Conservation (phyloP, 2,329 filamentous ascomycete species). For the Cercospora zeae-maydis region DNA sequence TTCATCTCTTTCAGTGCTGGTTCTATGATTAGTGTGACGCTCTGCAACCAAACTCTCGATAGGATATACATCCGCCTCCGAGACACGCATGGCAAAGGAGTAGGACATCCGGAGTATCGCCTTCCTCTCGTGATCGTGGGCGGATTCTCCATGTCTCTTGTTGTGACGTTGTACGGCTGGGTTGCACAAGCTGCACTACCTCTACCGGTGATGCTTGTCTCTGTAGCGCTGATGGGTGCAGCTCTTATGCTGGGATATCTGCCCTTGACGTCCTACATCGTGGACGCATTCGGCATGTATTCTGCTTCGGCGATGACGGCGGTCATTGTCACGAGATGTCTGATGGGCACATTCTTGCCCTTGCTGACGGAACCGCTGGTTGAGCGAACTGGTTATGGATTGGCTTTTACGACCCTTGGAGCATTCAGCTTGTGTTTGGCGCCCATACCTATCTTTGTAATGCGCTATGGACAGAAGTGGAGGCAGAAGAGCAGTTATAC, state of each 20-base stretch:
- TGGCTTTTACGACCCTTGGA: constrained; percentile 35
- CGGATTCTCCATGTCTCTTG: constrained; percentile 50
- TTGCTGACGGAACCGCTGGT: constrained; percentile 45
- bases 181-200: constrained; percentile 48
- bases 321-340: constrained; percentile 42
- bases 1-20: constrained; percentile 55
- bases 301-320: constrained; percentile 47
- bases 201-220: constrained; percentile 56
- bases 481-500: constrained; percentile 30
- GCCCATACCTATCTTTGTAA: constrained; percentile 30
- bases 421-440: constrained; percentile 26
- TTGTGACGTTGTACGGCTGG: constrained; percentile 59
- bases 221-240: constrained; percentile 49
- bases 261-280: constrained; percentile 45
- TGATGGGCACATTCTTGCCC: constrained; percentile 47
- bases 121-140: constrained; percentile 56
- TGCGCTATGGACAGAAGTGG: constrained; percentile 29
- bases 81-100: constrained; percentile 27
- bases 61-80: constrained; percentile 35
- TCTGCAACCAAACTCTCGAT: constrained; percentile 39
- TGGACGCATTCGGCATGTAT: constrained; percentile 46
- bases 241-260: constrained; percentile 46
- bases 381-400: constrained; percentile 40
- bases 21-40: constrained; percentile 38
- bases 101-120: constrained; percentile 57